Base-by-base conservation (phyloP, 2,329 filamentous ascomycete species). In the Pleoardoris graminearum region DNA sequence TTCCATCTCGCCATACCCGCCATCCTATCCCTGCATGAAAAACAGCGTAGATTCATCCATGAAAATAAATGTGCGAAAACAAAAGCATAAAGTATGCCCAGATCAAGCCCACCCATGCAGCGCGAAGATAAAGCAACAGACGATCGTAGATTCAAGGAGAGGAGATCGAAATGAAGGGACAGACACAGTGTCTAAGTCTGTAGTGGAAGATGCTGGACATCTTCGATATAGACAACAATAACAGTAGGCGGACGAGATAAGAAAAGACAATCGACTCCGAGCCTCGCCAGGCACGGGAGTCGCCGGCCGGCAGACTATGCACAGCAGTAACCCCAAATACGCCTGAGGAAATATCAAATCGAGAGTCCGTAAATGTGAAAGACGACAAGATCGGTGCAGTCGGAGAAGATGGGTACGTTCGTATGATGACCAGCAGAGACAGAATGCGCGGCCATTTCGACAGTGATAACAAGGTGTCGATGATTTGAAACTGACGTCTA, bases 401-500 rank as follows among this genome's bases (percentile, higher is more conserved):
- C 55, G 54, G 50, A 57, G 46, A 54, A 53, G 53, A 58, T 51
- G 55, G 53, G 50, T 57, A 56, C 55, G 44, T 61, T 61, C 60
- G 63, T 66, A 66, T 63, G 44, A 51, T 67, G 65, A 50, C 68
- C 69, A 68, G 69, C 69, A 67, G 58, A 67, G 67, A 68, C 50
- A 43, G 39, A 51, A 49, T 42, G 44, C 47, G 30, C 43, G 52
- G 55, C 49, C 57, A 57, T 48, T 43, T 25, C 32, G 38, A 41
- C 30, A 35, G 3, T 10, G 19, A 25, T 25, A 14, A 21, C 21
- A 14, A 29, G 12, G 30, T 46, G 30, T 36, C 30, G 29, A 27
- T 32, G 39, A 19, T 29, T 17, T 43, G 12, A 27, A 36, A 46
- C 21, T 14, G 27, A 35, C 10, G 22, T 19, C 33, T 17, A 29